Evolutionary conservation across 73 alveolate species (phyloP).

Genomic region (Paramecium primaurelia): DNA sequence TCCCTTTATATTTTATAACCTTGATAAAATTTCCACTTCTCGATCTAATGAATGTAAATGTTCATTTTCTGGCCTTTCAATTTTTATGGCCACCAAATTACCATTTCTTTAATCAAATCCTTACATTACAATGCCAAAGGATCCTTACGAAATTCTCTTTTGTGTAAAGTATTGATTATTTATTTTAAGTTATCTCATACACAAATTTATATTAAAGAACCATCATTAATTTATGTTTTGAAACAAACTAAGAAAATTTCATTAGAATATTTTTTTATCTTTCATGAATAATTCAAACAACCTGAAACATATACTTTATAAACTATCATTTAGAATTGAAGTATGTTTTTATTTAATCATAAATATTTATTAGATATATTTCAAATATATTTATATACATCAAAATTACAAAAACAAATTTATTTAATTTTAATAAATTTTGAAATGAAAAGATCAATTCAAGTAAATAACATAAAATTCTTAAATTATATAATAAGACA

Average conservation of each 20-base stretch:
- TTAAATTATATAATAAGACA: too few species aligned
- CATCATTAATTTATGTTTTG: background rate
- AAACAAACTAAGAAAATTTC: background rate
- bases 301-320: background rate
- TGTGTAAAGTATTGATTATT: background rate
- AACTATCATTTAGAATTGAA: background rate
- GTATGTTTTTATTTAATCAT: too few species aligned
- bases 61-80: conserved; percentile 51
- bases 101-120: conserved; percentile 39
- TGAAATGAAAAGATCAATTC: too few species aligned
- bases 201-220: background rate
- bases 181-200: background rate
- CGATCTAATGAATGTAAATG: conserved; percentile 36
- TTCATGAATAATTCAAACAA: background rate
- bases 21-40: conserved; percentile 41
- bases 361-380: too few species aligned
- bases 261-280: background rate
- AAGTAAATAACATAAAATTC: too few species aligned
- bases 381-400: too few species aligned
- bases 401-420: too few species aligned
- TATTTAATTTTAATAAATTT: too few species aligned
- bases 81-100: conserved; percentile 44
- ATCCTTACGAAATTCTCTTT: background rate
- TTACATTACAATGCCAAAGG: background rate
- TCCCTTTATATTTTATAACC: background rate